Percentiles rank a stretch among this genome's conserved stretches.
These are phyloP conservation scores for Neofusicoccum kwambonambiense DNA, from an alignment of 2,329 filamentous ascomycete species.

Conservation along the genomic window DNA sequence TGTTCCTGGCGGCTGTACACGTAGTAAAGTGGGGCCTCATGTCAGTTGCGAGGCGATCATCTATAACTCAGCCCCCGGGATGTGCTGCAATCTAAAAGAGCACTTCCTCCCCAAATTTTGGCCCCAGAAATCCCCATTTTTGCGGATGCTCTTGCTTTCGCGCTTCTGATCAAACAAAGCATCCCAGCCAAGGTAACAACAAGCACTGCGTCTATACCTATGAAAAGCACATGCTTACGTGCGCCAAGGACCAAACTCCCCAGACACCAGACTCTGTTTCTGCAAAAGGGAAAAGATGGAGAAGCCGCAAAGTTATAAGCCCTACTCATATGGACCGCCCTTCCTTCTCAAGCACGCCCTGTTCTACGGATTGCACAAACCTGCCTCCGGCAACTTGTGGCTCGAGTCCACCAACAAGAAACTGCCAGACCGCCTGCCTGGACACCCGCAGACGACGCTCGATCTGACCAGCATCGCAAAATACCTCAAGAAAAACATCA, in stretches of 20 bases:
- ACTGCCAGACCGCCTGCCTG: conserved; percentile 26
- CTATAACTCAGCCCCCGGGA: background rate
- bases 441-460: background rate
- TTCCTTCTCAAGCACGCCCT: background rate
- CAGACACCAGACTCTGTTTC: background rate
- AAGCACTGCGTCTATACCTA: background rate
- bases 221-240: too few relatives aligned
- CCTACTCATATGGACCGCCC: background rate
- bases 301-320: background rate
- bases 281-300: background rate
- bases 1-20: background rate
- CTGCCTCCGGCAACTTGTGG: background rate
- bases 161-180: background rate
- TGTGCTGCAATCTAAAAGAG: background rate
- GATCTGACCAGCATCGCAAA: conserved; percentile 52
- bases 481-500: background rate
- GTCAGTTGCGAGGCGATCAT: background rate
- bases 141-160: background rate
- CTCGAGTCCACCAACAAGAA: background rate
- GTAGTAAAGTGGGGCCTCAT: conserved; percentile 7
- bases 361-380: conserved; percentile 1
- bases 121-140: background rate
- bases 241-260: background rate
- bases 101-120: background rate
- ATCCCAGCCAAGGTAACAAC: background rate